Conservation (phyloP, 164 flowering plant genomes). For the Amborella trichopoda region DNA sequence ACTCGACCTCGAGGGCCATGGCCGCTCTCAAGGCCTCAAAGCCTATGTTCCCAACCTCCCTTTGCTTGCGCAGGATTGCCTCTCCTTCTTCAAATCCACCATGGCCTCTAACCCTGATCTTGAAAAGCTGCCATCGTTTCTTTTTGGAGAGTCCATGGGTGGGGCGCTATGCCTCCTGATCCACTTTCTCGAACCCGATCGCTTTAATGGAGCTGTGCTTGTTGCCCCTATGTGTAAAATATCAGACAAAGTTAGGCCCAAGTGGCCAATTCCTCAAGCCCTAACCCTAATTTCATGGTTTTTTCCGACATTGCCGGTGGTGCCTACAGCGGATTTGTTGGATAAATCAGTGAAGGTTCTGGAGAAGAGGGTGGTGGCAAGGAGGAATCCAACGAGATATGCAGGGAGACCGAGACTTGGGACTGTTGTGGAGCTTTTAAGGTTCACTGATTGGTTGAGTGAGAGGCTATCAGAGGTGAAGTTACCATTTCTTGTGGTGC, state of each 20-base stretch:
- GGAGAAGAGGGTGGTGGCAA: constrained; percentile 44
- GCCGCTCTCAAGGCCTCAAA: constrained; percentile 61
- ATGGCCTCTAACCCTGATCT: constrained; percentile 21
- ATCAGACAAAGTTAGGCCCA: constrained; percentile 65
- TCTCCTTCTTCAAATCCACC: constrained; percentile 46
- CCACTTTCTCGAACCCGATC: constrained; percentile 24
- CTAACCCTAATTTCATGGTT: constrained; percentile 39
- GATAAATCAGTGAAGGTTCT: constrained; percentile 59
- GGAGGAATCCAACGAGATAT: constrained; percentile 58
- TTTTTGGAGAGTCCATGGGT: constrained; percentile 89
- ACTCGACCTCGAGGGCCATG: constrained; percentile 79
- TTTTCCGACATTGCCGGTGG: constrained; percentile 57
- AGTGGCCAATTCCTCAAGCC: constrained; percentile 70
- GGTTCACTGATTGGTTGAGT: constrained; percentile 49
- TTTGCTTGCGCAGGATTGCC: constrained; percentile 45
- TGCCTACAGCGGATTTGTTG: constrained; percentile 61
- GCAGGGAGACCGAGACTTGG: constrained; percentile 71
- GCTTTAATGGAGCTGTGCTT: constrained; percentile 48
- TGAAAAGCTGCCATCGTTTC: constrained; percentile 34
- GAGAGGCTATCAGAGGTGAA: constrained; percentile 36
- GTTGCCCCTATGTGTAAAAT: constrained; percentile 86
- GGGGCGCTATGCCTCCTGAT: constrained; percentile 73
- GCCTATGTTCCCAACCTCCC: constrained; percentile 67
- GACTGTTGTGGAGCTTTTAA: constrained; percentile 58
- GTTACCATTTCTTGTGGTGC: constrained; percentile 65